These are phyloP conservation scores for Elaeis oleifera DNA, from an alignment of 202 grass and related monocot species.

Conservation along the genomic window DNA sequence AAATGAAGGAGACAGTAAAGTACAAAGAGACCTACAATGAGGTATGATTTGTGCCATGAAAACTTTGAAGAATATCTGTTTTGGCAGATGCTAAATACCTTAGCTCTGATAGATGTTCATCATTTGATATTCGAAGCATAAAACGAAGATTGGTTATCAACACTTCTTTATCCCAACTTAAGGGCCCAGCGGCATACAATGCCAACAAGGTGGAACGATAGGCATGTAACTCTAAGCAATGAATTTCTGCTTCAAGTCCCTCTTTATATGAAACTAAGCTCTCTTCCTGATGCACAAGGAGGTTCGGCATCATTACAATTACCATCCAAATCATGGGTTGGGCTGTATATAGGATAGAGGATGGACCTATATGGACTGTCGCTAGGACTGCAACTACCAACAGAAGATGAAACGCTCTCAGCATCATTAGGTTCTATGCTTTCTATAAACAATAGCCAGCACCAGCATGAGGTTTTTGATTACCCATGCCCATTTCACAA, in stretches of 20 bases:
- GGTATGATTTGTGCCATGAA: neutral
- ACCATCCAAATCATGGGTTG: neutral
- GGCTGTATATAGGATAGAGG: constrained; percentile 21
- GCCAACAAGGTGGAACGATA: constrained; percentile 43
- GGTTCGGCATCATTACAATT: neutral
- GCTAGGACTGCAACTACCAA: constrained; percentile 22
- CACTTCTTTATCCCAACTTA: constrained; percentile 57
- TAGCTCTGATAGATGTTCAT: constrained; percentile 56
- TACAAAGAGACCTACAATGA: neutral
- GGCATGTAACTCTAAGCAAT: constrained; percentile 46
- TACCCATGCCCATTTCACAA: no score
- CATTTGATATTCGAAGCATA: constrained; percentile 52
- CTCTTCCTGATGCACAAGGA: constrained; percentile 11
- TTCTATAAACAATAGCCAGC: no score
- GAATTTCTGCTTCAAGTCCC: constrained; percentile 15
- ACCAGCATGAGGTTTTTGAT: no score
- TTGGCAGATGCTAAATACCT: constrained; percentile 28
- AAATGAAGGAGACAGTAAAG: no score
- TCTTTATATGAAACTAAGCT: constrained; percentile 1
- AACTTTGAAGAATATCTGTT: neutral
- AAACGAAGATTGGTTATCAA: constrained; percentile 54
- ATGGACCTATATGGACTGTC: neutral
- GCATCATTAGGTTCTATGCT: neutral
- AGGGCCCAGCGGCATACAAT: constrained; percentile 41
- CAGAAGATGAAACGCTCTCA: constrained; percentile 35